A percentile compares a stretch with the other conserved stretches of the same genome.
phyloP scores from a whole-genome alignment of 495 filamentous ascomycete genomes.

The Podospora anserina region DNA sequence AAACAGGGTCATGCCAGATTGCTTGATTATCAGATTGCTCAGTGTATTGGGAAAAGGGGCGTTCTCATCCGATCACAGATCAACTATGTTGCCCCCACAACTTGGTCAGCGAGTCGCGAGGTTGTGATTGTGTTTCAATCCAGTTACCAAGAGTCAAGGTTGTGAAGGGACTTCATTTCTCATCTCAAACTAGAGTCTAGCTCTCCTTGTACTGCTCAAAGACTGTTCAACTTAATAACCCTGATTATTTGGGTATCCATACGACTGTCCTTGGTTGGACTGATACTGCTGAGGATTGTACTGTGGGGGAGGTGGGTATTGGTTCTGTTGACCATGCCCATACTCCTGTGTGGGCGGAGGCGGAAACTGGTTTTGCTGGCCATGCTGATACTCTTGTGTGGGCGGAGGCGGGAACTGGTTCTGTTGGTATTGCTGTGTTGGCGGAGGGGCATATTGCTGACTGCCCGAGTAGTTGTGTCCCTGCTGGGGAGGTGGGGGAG shows the following conservation, averaged over 20 bases:
- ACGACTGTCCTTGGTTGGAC: not conserved
- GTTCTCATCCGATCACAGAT: too few species aligned
- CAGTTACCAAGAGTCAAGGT: too few species aligned
- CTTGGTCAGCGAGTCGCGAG: too few species aligned
- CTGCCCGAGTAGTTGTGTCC: not conserved
- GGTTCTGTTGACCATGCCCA: slow-evolving; percentile 10
- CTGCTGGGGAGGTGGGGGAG: not conserved
- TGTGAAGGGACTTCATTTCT: too few species aligned
- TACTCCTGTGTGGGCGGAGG: slow-evolving; percentile 19
- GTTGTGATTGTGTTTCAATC: too few species aligned
- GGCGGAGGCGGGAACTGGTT: slow-evolving; percentile 20
- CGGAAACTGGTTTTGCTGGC: slow-evolving; percentile 15
- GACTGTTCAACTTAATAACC: not conserved
- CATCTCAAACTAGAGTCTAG: too few species aligned
- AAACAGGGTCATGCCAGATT: too few species aligned
- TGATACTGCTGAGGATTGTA: slow-evolving; percentile 17
- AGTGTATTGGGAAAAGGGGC: too few species aligned
- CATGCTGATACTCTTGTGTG: slow-evolving; percentile 17
- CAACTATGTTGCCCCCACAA: too few species aligned
- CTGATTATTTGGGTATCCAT: not conserved
- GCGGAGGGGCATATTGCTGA: not conserved
- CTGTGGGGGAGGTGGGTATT: slow-evolving; percentile 4
- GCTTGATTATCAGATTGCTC: too few species aligned
- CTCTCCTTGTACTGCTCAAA: too few species aligned
- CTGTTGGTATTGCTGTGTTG: slow-evolving; percentile 20